phyloP scores from a whole-genome alignment of 2,329 filamentous ascomycete species.

The Scytalidium sp. region DNA sequence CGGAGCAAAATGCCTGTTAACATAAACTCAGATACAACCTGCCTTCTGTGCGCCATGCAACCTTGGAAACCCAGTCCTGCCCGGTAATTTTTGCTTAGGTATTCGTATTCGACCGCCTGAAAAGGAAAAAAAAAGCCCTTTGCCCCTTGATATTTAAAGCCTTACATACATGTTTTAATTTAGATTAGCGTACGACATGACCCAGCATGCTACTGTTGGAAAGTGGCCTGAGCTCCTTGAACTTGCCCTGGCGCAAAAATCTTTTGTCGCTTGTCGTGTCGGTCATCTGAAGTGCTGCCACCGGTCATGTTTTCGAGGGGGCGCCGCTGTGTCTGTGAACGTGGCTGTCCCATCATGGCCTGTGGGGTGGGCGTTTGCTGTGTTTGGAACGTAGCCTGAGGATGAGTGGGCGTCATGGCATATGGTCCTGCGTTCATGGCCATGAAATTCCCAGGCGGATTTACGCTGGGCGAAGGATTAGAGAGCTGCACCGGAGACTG shows the following conservation, averaged over 20 bases:
- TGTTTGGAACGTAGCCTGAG: constrained; percentile 7
- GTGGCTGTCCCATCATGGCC: constrained; percentile 13
- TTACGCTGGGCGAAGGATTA: constrained; percentile 22
- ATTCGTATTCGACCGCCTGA: not conserved
- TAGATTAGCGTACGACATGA: too few species aligned
- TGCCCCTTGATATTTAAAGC: not conserved
- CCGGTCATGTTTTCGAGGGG: constrained; percentile 27
- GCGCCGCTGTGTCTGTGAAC: constrained; percentile 22
- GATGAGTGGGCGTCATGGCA: constrained; percentile 24
- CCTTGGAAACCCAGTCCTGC: not conserved
- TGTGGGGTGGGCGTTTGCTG: not conserved
- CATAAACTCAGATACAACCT: not conserved
- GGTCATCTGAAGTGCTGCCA: constrained; percentile 16
- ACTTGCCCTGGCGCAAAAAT: constrained; percentile 20
- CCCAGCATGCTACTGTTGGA: constrained; percentile 1
- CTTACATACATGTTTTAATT: not conserved
- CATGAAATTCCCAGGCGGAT: constrained; percentile 19
- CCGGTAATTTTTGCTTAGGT: not conserved
- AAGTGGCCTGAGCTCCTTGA: constrained; percentile 13
- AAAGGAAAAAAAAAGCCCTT: not conserved
- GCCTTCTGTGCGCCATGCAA: not conserved
- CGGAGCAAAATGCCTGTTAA: not conserved
- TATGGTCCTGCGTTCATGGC: constrained; percentile 23
- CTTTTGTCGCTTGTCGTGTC: constrained; percentile 28
- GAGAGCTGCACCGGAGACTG: constrained; percentile 28